Evolutionary conservation across 371 early-diverging fungal species (phyloP).

Genomic region (Rhizopus delemar): DNA sequence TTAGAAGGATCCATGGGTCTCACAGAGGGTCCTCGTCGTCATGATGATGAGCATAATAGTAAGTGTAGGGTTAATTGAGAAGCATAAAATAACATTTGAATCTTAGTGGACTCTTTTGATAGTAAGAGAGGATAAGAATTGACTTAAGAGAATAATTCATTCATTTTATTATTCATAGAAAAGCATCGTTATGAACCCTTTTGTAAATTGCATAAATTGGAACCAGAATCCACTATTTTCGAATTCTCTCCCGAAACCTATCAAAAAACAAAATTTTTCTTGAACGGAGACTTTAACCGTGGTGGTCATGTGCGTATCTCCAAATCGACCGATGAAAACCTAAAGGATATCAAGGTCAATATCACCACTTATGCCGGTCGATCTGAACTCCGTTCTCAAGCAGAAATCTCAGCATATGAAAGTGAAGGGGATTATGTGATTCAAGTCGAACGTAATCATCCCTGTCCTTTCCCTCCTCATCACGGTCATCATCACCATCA

Average conservation of each 20-base stretch:
- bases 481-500: slow-evolving; percentile 3
- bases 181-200: slow-evolving; percentile 10
- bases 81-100: too few species aligned
- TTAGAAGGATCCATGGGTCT: slow-evolving; percentile 10
- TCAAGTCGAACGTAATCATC: slow-evolving; percentile 28
- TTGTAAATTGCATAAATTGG: slow-evolving; percentile 20
- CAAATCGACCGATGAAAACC: slow-evolving; percentile 11
- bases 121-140: too few species aligned
- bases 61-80: too few species aligned
- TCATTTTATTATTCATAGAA: not conserved
- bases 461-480: slow-evolving; percentile 5
- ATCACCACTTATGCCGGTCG: slow-evolving; percentile 25
- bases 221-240: slow-evolving; percentile 17
- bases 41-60: not conserved
- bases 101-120: too few species aligned
- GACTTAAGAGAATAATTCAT: too few species aligned
- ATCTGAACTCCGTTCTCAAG: slow-evolving; percentile 18
- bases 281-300: slow-evolving; percentile 17
- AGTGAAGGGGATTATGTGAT: slow-evolving; percentile 32
- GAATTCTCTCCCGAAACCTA: slow-evolving; percentile 27
- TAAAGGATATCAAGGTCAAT: slow-evolving; percentile 22
- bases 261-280: slow-evolving; percentile 19
- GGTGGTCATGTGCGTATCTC: slow-evolving; percentile 19
- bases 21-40: slow-evolving; percentile 3
- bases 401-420: slow-evolving; percentile 28